A percentile compares a stretch with the other conserved stretches of the same genome.
phyloP scores from a whole-genome alignment of 2,329 filamentous ascomycete species.

The Graphilbum ipis-grandicollis region DNA sequence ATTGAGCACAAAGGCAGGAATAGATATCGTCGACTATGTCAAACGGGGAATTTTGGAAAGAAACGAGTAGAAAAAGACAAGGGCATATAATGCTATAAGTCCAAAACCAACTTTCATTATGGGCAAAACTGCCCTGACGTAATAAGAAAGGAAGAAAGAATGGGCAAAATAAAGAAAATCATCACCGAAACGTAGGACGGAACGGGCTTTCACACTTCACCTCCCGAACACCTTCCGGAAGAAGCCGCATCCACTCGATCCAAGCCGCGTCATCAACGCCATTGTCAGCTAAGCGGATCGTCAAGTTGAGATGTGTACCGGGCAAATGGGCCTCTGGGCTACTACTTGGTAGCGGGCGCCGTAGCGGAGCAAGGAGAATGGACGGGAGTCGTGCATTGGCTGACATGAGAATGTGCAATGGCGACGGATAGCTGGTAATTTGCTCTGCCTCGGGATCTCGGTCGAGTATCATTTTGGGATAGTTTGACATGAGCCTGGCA shows the following conservation, averaged over 20 bases:
- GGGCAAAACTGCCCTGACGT: too few relatives aligned
- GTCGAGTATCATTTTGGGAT: conserved; percentile 34
- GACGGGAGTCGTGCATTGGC: conserved; percentile 36
- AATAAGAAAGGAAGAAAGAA: too few relatives aligned
- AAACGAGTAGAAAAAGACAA: too few relatives aligned
- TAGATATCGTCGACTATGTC: too few relatives aligned
- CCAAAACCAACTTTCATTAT: too few relatives aligned
- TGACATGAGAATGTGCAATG: conserved; percentile 37
- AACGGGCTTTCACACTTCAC: conserved; percentile 36
- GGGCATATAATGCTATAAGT: too few relatives aligned
- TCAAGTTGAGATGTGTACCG: conserved; percentile 29
- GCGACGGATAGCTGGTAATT: conserved; percentile 31
- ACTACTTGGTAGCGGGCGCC: conserved; percentile 21
- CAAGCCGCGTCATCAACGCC: conserved; percentile 33
- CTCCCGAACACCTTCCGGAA: conserved; percentile 38
- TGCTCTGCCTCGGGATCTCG: conserved; percentile 27
- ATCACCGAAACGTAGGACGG: conserved; percentile 20
- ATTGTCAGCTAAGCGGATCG: conserved; percentile 32
- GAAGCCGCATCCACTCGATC: conserved; percentile 39
- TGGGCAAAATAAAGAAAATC: too few relatives aligned
- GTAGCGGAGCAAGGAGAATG: conserved; percentile 35
- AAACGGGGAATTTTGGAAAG: too few relatives aligned
- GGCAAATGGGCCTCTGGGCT: conserved; percentile 19
- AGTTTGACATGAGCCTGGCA: conserved; percentile 24
- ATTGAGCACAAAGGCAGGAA: too few relatives aligned